These are phyloP conservation scores for Gastrolobium villosum DNA, from an alignment of 306 rosid species.

Conservation along the genomic window DNA sequence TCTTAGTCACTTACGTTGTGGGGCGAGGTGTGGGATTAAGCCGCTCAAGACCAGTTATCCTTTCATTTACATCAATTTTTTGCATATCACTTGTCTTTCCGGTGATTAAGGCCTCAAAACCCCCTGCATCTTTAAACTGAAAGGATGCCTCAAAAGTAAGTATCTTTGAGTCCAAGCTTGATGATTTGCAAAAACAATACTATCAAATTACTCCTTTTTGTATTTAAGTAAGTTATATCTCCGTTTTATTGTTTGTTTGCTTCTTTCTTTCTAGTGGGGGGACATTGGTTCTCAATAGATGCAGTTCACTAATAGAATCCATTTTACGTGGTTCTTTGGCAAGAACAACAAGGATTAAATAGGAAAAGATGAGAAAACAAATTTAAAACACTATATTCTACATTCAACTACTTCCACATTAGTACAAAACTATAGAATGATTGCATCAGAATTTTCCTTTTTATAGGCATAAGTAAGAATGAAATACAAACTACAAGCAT, in stretches of 20 bases:
- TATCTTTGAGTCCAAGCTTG: conserved; percentile 27
- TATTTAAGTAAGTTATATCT: conserved; percentile 6
- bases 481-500: neutral
- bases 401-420: neutral
- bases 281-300: neutral
- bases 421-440: neutral
- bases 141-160: conserved; percentile 49
- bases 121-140: conserved; percentile 98
- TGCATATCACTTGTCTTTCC: conserved; percentile 87
- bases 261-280: neutral
- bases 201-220: neutral
- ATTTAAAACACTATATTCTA: neutral
- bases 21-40: conserved; percentile 98
- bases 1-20: conserved; percentile 73
- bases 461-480: neutral
- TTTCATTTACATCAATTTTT: conserved; percentile 90
- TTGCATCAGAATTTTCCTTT: neutral
- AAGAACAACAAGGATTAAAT: conserved; percentile 6
- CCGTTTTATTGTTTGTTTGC: neutral
- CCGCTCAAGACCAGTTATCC: conserved; percentile 93
- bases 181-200: conserved; percentile 15
- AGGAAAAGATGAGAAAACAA: conserved; percentile 10
- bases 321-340: neutral
- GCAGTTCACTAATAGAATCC: neutral
- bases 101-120: conserved; percentile 85